Base-by-base conservation (phyloP, 805 yeast genomes). In the Myxozyma sirexii region DNA sequence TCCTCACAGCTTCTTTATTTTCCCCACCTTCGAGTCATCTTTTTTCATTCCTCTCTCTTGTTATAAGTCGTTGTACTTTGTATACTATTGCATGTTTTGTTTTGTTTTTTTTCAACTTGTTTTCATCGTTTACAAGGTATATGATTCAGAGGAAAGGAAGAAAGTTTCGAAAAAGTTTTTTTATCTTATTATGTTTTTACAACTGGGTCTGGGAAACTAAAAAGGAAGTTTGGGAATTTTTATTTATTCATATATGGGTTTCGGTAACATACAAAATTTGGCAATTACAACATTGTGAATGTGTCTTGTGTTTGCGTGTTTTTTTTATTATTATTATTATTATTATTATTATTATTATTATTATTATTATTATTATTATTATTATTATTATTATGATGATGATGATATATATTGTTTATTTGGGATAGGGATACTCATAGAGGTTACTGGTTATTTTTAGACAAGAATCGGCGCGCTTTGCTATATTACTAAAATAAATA, bases 371-470 rank as follows among this genome's bases (percentile, higher is more conserved):
- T 43, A 12, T 49, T 12, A n/a, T 47, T 47, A 45, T 47, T 39
- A 21, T 26, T 48, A 19, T n/a, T 15, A 21, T 46, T 35, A 13
- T 27, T 54, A 37, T 53, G n/a, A 42, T 50, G 27, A n/a, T n/a
- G n/a, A n/a, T n/a, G n/a, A n/a, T n/a, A n/a, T 52, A 44, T 43
- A 45, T 54, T 54, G 42, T 24, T 55, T 49, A 43, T 41, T n/a
- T 52, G 55, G 59, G 60, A 50, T 42, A 59, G 55, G 60, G 59
- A 59, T 37, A 39, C 52, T 41, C 58, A 55, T 55, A 55, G 58
- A 55, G 42, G 57, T 27, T 46, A 54, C 57, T 54, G 57, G 57
- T 54, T 52, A 52, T 7, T 35, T 44, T 31, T 54, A 54, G 52
- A 54, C 57, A 54, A 54, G 57, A 54, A 46, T 38, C 38, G 57